These are phyloP conservation scores for Cerioporus squamosus DNA, from an alignment of 1,284 basidiomycete species.

Conservation along the genomic window DNA sequence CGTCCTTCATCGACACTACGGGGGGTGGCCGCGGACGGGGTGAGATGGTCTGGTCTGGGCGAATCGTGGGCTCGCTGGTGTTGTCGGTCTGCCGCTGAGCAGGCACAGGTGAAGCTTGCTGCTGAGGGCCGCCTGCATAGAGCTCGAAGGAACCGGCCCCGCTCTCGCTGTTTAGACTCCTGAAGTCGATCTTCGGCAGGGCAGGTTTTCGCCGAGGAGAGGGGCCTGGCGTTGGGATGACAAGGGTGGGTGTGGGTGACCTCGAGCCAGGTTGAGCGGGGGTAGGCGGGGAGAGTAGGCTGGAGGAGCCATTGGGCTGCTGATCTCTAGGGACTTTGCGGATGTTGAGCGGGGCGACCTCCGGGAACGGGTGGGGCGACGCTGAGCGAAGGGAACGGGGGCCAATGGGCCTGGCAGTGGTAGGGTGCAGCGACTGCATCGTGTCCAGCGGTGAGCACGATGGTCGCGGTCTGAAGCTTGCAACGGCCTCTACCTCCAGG, in stretches of 20 bases:
- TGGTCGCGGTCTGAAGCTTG: constrained; percentile 19
- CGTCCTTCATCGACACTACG: constrained; percentile 36
- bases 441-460: constrained; percentile 29
- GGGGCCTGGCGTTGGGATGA: constrained; percentile 21
- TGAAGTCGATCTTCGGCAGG: constrained; percentile 36
- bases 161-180: constrained; percentile 15
- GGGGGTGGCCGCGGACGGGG: constrained; percentile 29
- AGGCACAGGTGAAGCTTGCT: constrained; percentile 25
- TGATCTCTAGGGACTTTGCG: constrained; percentile 39
- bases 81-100: constrained; percentile 42
- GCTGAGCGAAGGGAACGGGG: constrained; percentile 54
- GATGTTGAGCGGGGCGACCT: constrained; percentile 45
- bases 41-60: constrained; percentile 43
- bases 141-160: constrained; percentile 30
- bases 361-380: constrained; percentile 48
- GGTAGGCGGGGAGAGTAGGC: constrained; percentile 29
- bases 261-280: constrained; percentile 22
- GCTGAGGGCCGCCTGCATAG: constrained; percentile 36
- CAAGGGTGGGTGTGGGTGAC: constrained; percentile 28
- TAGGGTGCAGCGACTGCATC: constrained; percentile 42
- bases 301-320: constrained; percentile 27
- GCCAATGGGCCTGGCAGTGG: constrained; percentile 55
- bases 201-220: constrained; percentile 30
- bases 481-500: constrained; percentile 17
- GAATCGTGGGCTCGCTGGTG: constrained; percentile 58